Base-by-base conservation (phyloP, 345 rosid genomes). In the Linum tenue region DNA sequence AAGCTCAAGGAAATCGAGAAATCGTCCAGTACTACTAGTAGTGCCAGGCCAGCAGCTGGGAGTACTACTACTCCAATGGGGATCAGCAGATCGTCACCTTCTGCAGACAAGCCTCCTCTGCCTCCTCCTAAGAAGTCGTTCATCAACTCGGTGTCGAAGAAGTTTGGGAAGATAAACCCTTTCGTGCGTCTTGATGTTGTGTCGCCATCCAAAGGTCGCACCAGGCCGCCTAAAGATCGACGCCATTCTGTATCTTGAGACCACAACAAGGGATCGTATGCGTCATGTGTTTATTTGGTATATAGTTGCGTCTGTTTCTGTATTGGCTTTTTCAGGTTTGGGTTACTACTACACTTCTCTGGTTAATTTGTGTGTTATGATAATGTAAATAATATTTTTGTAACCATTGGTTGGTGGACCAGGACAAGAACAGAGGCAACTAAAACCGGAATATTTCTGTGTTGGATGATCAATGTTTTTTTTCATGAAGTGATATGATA, bases 231-330 rank as follows among this genome's bases (percentile, higher is more conserved):
- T 48, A 90, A 92, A 79, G 79, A 88, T 76, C 71, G 96, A 41
- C 73, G 98, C 74, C 98, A 92, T 78, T 90, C 98, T 37, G 81
- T 90, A 73, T 88, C 98, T 63, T 90, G 81, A 92, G 67, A 62
- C 70, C 31, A 1, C 31, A 22, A 22, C 31, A n/a, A n/a, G n/a
- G n/a, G n/a, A 22, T 0, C 31, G 31, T 22, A 0, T 22, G 31
- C 31, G 31, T 22, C 31, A 22, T 22, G 31, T 22, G 31, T 22
- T 22, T 22, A 22, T 22, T 22, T 22, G 1, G 31, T 22, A 22
- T 15, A 6, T 15, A 61, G 11, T 36, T 35, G 35, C 37, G 15
- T 58, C 64, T 39, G 4, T 39, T 43, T 63, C 43, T 63, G 51
- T 66, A 51, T 55, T 55, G 50, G 2, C 5, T 48, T 55, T 50